These are phyloP conservation scores for Tephrocybe sp. DNA, from an alignment of 768 basidiomycete genomes.

Conservation along the genomic window DNA sequence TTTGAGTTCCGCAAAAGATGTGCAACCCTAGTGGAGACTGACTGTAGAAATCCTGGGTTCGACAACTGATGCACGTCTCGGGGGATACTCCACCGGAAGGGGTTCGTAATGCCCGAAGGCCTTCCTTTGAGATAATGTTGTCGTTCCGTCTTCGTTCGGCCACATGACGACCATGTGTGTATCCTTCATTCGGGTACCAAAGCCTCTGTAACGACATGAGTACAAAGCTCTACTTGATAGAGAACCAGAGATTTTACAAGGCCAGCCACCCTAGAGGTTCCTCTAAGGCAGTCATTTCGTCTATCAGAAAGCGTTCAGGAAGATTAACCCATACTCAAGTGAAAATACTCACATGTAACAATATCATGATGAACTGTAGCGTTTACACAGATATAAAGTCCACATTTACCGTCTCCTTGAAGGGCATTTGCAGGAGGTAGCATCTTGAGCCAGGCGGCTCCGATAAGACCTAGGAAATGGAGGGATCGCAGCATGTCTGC, in stretches of 20 bases:
- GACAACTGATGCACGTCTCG: constrained; percentile 43
- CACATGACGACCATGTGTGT: constrained; percentile 60
- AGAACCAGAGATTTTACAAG: constrained; percentile 35
- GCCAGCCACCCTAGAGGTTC: constrained; percentile 53
- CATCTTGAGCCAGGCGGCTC: constrained; percentile 20
- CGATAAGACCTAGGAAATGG: constrained; percentile 14
- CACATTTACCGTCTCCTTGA: constrained; percentile 47
- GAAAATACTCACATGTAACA: constrained; percentile 43
- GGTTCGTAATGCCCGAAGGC: constrained; percentile 50
- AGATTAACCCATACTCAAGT: background rate
- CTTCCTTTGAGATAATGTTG: constrained; percentile 59
- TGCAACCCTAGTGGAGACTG: constrained; percentile 13
- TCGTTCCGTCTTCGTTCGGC: constrained; percentile 48
- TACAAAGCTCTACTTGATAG: background rate
- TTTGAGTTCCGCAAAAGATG: background rate
- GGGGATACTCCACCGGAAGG: constrained; percentile 39
- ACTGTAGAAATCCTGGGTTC: constrained; percentile 35
- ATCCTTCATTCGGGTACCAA: constrained; percentile 47
- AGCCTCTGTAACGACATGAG: constrained; percentile 38
- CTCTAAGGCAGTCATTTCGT: constrained; percentile 41
- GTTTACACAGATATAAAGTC: constrained; percentile 44
- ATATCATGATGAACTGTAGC: constrained; percentile 42
- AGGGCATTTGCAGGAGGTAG: constrained; percentile 24
- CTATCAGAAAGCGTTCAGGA: constrained; percentile 23
- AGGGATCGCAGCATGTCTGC: constrained; percentile 15